Percentiles rank a stretch among this genome's conserved stretches.
phyloP scores from a whole-genome alignment of 2,329 filamentous ascomycete genomes.

The Talaromyces albobiverticillius region DNA sequence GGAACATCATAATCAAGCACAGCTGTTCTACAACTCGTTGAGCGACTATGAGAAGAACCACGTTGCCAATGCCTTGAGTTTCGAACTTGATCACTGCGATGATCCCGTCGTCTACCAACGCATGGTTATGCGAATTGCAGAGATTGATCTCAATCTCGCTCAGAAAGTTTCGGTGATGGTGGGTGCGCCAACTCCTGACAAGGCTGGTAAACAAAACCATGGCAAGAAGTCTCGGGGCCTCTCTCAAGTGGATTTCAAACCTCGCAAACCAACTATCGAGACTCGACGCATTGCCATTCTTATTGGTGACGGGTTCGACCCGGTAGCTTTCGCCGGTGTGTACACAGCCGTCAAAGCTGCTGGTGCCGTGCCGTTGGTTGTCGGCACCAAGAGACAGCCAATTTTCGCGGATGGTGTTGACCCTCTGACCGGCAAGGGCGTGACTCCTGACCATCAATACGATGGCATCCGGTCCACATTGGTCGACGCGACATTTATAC shows the following conservation, averaged over 20 bases:
- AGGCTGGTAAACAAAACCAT: constrained; percentile 56
- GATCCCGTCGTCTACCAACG: constrained; percentile 73
- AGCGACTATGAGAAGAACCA: constrained; percentile 64
- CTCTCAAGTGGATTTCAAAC: constrained; percentile 69
- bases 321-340: constrained; percentile 62
- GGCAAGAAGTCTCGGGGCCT: constrained; percentile 65
- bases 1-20: constrained; percentile 74
- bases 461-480: constrained; percentile 73
- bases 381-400: constrained; percentile 64
- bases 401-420: constrained; percentile 62
- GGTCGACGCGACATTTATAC: constrained; percentile 76
- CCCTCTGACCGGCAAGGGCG: constrained; percentile 21
- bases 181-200: constrained; percentile 58
- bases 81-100: constrained; percentile 79
- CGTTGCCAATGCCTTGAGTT: constrained; percentile 59
- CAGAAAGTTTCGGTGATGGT: constrained; percentile 67
- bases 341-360: constrained; percentile 61
- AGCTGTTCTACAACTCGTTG: constrained; percentile 80
- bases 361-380: constrained; percentile 65
- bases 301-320: constrained; percentile 42
- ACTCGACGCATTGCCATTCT: constrained; percentile 63
- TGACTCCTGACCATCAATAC: constrained; percentile 71
- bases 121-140: constrained; percentile 64
- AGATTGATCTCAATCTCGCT: constrained; percentile 70
- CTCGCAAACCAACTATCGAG: constrained; percentile 63